These are phyloP conservation scores for Dianthus caryophyllus DNA, from an alignment of 148 eudicot species.

Conservation along the genomic window DNA sequence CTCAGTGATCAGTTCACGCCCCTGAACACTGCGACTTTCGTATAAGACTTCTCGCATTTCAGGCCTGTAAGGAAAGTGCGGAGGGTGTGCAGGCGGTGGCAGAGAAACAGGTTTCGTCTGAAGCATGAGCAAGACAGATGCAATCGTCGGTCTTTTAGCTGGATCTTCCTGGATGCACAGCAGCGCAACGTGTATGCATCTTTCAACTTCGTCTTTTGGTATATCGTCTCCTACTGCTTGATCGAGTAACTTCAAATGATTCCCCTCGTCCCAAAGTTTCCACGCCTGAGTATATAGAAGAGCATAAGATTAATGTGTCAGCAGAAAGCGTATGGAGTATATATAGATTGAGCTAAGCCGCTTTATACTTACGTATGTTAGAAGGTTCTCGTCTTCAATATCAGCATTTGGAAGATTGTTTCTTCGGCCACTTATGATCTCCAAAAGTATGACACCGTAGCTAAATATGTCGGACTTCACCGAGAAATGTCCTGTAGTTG, in stretches of 20 bases:
- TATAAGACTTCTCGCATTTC: neutral
- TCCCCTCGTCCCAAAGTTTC: conserved; percentile 20
- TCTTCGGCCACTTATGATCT: conserved; percentile 40
- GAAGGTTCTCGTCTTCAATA: conserved; percentile 15
- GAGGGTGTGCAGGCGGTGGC: conserved; percentile 12
- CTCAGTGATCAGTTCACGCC: conserved; percentile 4
- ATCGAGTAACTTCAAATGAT: conserved; percentile 13
- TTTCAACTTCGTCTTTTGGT: conserved; percentile 14
- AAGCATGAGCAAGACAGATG: conserved; percentile 27
- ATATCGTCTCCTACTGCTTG: neutral
- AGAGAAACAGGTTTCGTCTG: conserved; percentile 13
- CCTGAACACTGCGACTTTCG: neutral
- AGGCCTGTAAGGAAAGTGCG: conserved; percentile 11
- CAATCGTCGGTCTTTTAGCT: conserved; percentile 24
- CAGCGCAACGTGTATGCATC: conserved; percentile 29
- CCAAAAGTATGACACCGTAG: conserved; percentile 59
- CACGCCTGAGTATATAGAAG: conserved; percentile 16
- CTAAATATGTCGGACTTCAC: conserved; percentile 72
- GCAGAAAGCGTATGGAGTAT: neutral
- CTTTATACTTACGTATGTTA: conserved; percentile 22
- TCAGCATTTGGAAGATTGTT: neutral
- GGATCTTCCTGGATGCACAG: conserved; percentile 30
- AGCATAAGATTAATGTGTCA: neutral
- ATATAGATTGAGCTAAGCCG: neutral
- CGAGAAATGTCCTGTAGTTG: conserved; percentile 55